Percentiles rank a stretch among this genome's conserved stretches.
Evolutionary conservation across 768 basidiomycete species (phyloP).

Genomic region (Austroboletus eburneus): DNA sequence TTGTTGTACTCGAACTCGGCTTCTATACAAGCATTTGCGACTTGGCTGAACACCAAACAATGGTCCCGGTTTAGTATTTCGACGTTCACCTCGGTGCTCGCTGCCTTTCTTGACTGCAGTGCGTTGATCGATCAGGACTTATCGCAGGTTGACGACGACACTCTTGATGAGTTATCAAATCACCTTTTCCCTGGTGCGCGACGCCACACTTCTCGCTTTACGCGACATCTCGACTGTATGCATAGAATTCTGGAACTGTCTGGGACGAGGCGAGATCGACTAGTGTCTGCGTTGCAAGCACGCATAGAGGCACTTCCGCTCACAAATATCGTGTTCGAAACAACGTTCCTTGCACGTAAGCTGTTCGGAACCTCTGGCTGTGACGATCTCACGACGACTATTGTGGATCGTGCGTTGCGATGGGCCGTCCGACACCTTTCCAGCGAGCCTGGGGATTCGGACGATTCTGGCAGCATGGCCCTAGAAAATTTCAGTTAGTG

Average conservation of each 20-base stretch:
- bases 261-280: constrained; percentile 16
- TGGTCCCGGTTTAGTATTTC: constrained; percentile 17
- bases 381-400: constrained; percentile 20
- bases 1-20: constrained; percentile 41
- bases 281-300: constrained; percentile 22
- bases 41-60: constrained; percentile 37
- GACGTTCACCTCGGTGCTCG: constrained; percentile 37
- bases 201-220: background rate
- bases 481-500: constrained; percentile 40
- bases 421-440: constrained; percentile 50
- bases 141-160: constrained; percentile 16
- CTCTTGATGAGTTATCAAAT: constrained; percentile 32
- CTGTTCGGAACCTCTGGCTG: constrained; percentile 24
- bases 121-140: constrained; percentile 18
- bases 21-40: constrained; percentile 22
- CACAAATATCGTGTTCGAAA: constrained; percentile 26
- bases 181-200: constrained; percentile 13
- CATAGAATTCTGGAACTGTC: constrained; percentile 25
- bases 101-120: constrained; percentile 44
- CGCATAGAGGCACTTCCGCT: constrained; percentile 25
- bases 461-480: constrained; percentile 11
- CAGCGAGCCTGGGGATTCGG: constrained; percentile 25
- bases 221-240: constrained; percentile 23
- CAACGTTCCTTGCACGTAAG: constrained; percentile 31
- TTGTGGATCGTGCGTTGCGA: constrained; percentile 47